Base-by-base conservation (phyloP, 1,284 basidiomycete genomes). In the Taiwanofungus camphoratus region DNA sequence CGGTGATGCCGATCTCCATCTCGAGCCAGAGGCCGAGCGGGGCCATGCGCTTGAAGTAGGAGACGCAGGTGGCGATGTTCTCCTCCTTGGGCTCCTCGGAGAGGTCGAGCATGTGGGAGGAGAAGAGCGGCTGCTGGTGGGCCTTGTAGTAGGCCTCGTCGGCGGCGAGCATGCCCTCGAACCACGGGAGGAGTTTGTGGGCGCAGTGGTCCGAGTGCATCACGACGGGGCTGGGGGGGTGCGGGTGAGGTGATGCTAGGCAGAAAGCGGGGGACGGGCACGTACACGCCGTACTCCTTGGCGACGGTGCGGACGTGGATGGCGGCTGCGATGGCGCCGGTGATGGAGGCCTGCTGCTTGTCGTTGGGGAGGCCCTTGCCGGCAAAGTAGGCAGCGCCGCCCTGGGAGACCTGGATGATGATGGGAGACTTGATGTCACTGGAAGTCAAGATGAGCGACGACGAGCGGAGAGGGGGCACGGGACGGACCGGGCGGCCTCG, bases 1-100 rank as follows among this genome's bases (percentile, higher is more conserved):
- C 96, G 48, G 96, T 99, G 72, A 99, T 99, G 63, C 96, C 96
- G 65, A 99, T 99, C 73, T 99, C 96, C 96, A 99, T 99, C 79
- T 99, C 96, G 68, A 99, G 92, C 93, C 93, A 99, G 59, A 92
- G 73, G 52, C 88, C 87, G 62, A 98, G 71, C 56, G 87, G 82
- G 21, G 91, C 89, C 92, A 99, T 92, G 64, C 92, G 90, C 69
- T 84, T 77, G 68, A 99, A 95, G 79, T 99, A 99, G 68, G 93
- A 82, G 50, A 77, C 88, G 69, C 96, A 99, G 41, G 75, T 92
- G 46, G 75, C 82, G 62, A 99, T 99, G 79, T 99, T 99, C 63
- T 98, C 79, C 58, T 95, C 94, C 70, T 98, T 96, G 63, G 91
- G 67, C 71, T 99, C 95, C 64, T 99, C 96, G 42, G 94, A 98